phyloP scores from a whole-genome alignment of 176 grass and related monocot genomes.

The Echinochloa phyllopogon region DNA sequence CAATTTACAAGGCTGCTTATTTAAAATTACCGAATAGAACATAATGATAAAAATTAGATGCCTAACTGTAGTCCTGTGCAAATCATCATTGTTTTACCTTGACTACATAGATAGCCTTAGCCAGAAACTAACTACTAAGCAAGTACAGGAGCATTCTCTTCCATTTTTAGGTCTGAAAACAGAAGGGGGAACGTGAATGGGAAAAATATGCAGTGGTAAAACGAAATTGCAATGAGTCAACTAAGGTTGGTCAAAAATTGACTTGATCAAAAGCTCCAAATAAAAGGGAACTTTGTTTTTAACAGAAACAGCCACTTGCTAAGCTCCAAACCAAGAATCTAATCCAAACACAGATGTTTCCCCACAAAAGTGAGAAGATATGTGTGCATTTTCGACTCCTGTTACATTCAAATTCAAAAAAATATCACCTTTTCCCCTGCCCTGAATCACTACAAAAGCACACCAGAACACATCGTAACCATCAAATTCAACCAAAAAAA shows the following conservation, averaged over 20 bases:
- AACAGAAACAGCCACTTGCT: slow-evolving; percentile 42
- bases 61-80: neutral
- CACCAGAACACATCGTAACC: neutral
- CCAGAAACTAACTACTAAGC: slow-evolving; percentile 15
- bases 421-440: neutral
- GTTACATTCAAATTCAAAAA: slow-evolving; percentile 30
- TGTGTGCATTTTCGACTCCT: slow-evolving; percentile 19
- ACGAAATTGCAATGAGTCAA: neutral
- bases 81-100: slow-evolving; percentile 4
- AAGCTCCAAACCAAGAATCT: slow-evolving; percentile 45
- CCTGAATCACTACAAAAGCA: slow-evolving; percentile 22
- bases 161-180: slow-evolving; percentile 1
- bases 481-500: slow-evolving; percentile 19
- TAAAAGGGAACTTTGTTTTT: neutral
- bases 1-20: neutral
- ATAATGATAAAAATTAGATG: neutral
- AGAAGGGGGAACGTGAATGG: neutral
- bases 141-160: neutral
- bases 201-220: neutral
- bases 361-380: slow-evolving; percentile 16
- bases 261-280: neutral
- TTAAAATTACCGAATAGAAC: neutral
- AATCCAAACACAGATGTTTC: slow-evolving; percentile 11
- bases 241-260: slow-evolving; percentile 11
- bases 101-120: slow-evolving; percentile 2